Evolutionary conservation across 1,284 basidiomycete genomes (phyloP), one percentile per base, ranked within the genome.

Genomic region (Rhodotorula sp.): DNA sequence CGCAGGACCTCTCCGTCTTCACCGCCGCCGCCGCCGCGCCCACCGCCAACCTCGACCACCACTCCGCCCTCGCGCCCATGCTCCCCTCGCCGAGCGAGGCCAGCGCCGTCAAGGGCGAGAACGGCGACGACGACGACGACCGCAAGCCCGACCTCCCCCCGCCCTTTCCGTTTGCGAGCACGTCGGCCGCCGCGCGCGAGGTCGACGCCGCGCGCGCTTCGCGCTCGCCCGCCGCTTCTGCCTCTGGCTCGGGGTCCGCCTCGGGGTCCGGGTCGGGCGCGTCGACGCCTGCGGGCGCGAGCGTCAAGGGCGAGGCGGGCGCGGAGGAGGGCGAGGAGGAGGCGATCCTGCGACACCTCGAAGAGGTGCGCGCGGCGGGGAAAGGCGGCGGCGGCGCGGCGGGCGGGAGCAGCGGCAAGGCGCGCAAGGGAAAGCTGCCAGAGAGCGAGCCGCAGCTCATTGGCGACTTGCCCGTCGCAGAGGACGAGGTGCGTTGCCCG

Each of bases 381-480:
- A 64, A 25, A 34, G 34, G 34, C 34, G 34, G 34, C 34, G 45
- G 12, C 17, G 46, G 8, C 23, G 27, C 25, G 56, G 17, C 42
- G 41, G 49, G 27, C 16, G 14, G 21, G 25, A 27, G 49, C 1
- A 61, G 27, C 48, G 55, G 57, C 17, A 73, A 58, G 57, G 44
- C 54, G 13, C 73, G 61, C 61, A 53, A 67, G 61, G 59, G 64
- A 56, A 67, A 60, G 50, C 34, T 66, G n/a, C 27, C 34, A 21
- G 72, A 72, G 42, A 59, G 14, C 60, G 73, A 64, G 62, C 78
- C 80, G 23, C 74, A 74, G 48, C 86, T 94, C 78, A 91, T 96
- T 75, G 86, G 86, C 21, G 84, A 93, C 82, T 85, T 95, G 49
- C 90, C 91, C 21, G 81, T 86, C 48, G 92, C 92, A 41, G 87